Evolutionary conservation across 768 basidiomycete genomes (phyloP), one percentile per base, ranked within the genome.

Genomic region (Agrocybe pediades): DNA sequence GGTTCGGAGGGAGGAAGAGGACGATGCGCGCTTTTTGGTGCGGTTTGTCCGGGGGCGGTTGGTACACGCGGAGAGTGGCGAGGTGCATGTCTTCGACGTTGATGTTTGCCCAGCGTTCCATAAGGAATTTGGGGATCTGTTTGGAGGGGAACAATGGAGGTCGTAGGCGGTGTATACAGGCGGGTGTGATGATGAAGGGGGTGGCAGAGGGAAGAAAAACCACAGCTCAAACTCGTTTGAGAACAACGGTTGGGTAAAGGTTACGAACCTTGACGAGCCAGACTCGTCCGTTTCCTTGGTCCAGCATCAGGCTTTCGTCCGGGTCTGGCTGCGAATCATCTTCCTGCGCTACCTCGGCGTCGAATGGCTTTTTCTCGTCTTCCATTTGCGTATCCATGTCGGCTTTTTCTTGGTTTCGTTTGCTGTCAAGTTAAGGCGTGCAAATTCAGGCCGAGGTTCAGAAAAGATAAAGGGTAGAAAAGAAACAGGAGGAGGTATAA

Each of bases 21-120:
- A 88, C 70, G 51, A 89, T 89, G 46, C 84, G 81, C 0, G 82
- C 79, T 42, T 79, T 80, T 46, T 74, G 74, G 45, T 74, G 80
- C 6, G 79, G 67, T 15, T 68, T 69, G 30, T 74, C 68, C 45
- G 76, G 30, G 8, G 65, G 60, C 1, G 60, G 51, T 9, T 60
- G 76, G 71, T 93, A 96, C 11, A 97, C 85, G 0, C 94, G 85
- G 49, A 98, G 81, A 7, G 87, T 89, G 6, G 92, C 95, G 1
- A 97, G 81, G 56, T 92, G 87, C 2, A 90, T 72, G 56, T 88
- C 89, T 53, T 91, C 90, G 4, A 79, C 79, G 56, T 85, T 76
- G 39, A 92, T 80, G 25, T 83, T 73, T n/a, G 84, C 73, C 95
- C 95, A 98, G 27, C 87, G 80, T 59, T 92, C 87, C 77, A 95